Base-by-base conservation (phyloP, 2,329 filamentous ascomycete species). In the Rhinocladiella mackenziei region DNA sequence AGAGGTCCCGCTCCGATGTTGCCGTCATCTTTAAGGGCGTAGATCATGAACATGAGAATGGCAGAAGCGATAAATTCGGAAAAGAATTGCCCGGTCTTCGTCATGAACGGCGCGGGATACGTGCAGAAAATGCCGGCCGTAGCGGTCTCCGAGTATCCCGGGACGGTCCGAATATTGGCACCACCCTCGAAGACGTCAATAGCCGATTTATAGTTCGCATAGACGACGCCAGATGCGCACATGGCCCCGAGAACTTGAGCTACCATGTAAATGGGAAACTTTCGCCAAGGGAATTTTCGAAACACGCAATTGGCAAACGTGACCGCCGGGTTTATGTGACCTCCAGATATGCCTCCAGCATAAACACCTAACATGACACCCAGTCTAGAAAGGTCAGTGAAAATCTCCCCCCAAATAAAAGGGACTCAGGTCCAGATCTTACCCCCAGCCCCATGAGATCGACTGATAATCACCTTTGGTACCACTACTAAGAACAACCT, bases 81-180 rank as follows among this genome's bases (percentile, higher is more conserved):
- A 58, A 86, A 84, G 65, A 86, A 84, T 65, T 83, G 79, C 39
- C 75, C 78, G 0, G 79, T 77, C 38, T 74, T 78, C 2, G 77
- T 81, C 69, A 86, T 73, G 62, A 86, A 70, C 1, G 58, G 52
- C 1, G 64, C 66, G 0, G 83, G 83, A 56, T 87, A 87, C 0
- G 84, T 86, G 69, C 78, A 83, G 61, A 88, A 87, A 50, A 89
- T 78, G 2, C 78, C 81, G 0, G 80, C 84, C 4, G 81, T 82
- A 1, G 81, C 74, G 29, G 76, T 83, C 18, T 66, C 61, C 6
- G 68, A 74, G 29, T 50, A 56, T 8, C 60, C 65, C 2, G 74
- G 75, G 0, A 87, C 82, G 1, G 81, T 86, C 20, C 83, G 73
- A 26, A 55, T 53, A 20, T 42, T 22, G 6, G 49, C 8, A 5